phyloP scores from a whole-genome alignment of 192 early-diverging fungal genomes.

The Phycomyces blakesleeanus region DNA sequence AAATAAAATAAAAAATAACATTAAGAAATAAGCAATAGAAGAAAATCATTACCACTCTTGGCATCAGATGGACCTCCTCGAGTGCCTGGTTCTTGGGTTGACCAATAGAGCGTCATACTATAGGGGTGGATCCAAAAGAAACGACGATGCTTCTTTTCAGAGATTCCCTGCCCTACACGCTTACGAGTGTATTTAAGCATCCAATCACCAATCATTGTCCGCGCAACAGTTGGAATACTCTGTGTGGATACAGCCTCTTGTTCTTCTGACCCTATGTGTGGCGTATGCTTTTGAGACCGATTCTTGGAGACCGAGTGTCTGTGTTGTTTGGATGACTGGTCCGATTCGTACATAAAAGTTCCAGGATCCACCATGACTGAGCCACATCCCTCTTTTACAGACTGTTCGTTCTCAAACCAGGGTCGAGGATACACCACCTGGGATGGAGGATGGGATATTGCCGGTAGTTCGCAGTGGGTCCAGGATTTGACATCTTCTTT shows the following conservation, averaged over 20 bases:
- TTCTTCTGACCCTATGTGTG: not conserved
- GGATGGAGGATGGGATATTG: not conserved
- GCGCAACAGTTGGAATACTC: slow-evolving; percentile 50
- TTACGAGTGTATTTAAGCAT: slow-evolving; percentile 69
- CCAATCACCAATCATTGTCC: slow-evolving; percentile 80
- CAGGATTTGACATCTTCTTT: not conserved
- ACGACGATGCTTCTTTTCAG: slow-evolving; percentile 61
- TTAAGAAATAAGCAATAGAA: no score
- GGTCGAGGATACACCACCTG: not conserved
- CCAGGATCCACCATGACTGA: not conserved
- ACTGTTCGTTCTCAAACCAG: not conserved
- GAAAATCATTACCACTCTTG: slow-evolving; percentile 44
- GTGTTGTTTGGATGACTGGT: not conserved
- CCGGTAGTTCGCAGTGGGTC: not conserved
- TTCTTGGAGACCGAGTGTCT: not conserved
- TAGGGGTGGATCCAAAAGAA: slow-evolving; percentile 87
- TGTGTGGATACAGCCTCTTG: not conserved
- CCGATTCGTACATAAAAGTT: not conserved
- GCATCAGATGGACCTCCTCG: slow-evolving; percentile 34
- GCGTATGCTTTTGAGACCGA: not conserved
- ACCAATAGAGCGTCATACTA: slow-evolving; percentile 75
- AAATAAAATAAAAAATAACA: no score
- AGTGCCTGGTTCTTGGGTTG: slow-evolving; percentile 55
- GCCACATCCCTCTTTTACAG: not conserved
- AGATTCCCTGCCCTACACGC: slow-evolving; percentile 40